Percentiles rank a stretch among this genome's conserved stretches.
These are phyloP conservation scores for Mycena metata DNA, from an alignment of 768 basidiomycete genomes.

Conservation along the genomic window DNA sequence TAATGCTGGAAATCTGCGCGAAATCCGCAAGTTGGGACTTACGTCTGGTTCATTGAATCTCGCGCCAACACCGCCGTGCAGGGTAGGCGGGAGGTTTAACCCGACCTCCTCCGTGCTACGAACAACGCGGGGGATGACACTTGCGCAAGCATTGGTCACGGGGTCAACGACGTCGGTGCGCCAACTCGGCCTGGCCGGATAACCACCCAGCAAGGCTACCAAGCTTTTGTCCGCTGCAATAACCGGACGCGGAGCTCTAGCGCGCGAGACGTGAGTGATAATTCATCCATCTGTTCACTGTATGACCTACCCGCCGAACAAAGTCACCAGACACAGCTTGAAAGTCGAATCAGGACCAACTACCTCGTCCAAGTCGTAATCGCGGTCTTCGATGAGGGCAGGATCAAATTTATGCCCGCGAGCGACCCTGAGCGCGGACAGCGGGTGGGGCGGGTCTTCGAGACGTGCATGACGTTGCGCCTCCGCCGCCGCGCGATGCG, in stretches of 20 bases:
- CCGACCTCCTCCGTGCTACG: neutral
- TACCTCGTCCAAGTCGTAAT: constrained; percentile 12
- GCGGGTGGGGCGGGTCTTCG: no score
- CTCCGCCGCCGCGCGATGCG: no score
- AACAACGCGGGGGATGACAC: neutral
- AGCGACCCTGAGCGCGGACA: no score
- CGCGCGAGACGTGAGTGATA: neutral
- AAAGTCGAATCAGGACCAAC: neutral
- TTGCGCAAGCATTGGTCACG: neutral
- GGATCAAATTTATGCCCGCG: no score
- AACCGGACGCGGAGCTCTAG: neutral
- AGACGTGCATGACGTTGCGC: no score
- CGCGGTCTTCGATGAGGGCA: constrained; percentile 1
- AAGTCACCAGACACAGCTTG: neutral
- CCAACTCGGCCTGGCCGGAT: no score
- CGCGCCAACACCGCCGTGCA: neutral
- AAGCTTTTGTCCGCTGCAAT: no score
- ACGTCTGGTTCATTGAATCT: neutral
- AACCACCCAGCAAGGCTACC: no score
- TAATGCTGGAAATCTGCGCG: no score
- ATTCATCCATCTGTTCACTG: no score
- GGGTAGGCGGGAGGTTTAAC: neutral
- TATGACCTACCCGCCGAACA: constrained; percentile 3
- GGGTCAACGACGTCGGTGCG: no score
- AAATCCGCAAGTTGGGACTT: neutral